These are phyloP conservation scores for Arthrinium phaeospermum DNA, from an alignment of 2,329 filamentous ascomycete species.

Conservation along the genomic window DNA sequence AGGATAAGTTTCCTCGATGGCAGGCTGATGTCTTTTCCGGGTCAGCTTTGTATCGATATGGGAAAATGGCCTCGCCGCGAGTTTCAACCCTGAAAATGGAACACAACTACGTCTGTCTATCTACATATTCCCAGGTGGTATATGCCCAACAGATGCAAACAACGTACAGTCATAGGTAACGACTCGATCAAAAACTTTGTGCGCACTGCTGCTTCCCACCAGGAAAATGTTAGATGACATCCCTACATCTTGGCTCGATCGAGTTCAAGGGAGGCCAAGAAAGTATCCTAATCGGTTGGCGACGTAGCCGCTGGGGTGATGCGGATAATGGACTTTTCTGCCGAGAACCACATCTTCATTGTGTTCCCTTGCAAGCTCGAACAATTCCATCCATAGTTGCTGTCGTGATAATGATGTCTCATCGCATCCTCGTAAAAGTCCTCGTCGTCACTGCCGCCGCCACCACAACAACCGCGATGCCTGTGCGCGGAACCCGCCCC, in stretches of 20 bases:
- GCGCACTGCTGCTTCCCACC: too few relatives aligned
- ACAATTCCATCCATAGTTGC: not conserved
- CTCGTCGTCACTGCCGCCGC: not conserved
- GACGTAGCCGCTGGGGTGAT: not conserved
- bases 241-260: not conserved
- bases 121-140: too few relatives aligned
- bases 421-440: not conserved
- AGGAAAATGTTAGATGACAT: not conserved
- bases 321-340: not conserved
- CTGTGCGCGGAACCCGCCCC: not conserved
- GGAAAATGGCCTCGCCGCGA: too few relatives aligned
- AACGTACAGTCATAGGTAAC: too few relatives aligned
- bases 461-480: not conserved
- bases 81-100: too few relatives aligned
- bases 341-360: not conserved
- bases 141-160: not conserved
- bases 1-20: accelerated
- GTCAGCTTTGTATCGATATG: too few relatives aligned
- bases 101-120: too few relatives aligned
- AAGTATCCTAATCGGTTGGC: not conserved
- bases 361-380: not conserved
- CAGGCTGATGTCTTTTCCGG: not conserved
- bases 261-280: not conserved
- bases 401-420: not conserved
- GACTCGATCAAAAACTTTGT: too few relatives aligned